Conservation (phyloP, 2,329 filamentous ascomycete genomes). For the Fusarium multiceps region DNA sequence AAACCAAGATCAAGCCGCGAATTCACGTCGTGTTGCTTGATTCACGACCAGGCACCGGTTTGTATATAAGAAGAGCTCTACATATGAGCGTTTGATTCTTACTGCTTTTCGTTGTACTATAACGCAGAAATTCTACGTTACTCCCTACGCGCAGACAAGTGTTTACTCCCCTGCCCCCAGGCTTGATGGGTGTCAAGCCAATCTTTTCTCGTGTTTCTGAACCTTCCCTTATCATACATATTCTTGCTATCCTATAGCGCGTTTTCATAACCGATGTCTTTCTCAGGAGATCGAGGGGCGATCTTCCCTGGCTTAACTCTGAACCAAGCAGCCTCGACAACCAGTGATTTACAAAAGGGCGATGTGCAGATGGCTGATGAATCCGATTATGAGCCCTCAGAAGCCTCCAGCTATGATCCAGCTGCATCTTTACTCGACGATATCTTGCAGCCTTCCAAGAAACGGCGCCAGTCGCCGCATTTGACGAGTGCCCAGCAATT, state of each 20-base stretch:
- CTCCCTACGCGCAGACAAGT: constrained; percentile 43
- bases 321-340: constrained; percentile 15
- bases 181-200: constrained; percentile 27
- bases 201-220: constrained; percentile 9
- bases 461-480: constrained; percentile 38
- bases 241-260: constrained; percentile 5
- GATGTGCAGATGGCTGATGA: constrained; percentile 27
- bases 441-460: constrained; percentile 18
- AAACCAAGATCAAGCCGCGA: neutral
- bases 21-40: constrained; percentile 1
- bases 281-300: constrained; percentile 5
- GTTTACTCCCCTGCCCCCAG: constrained; percentile 29
- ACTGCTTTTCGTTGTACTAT: constrained; percentile 5
- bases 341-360: constrained; percentile 9
- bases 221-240: neutral
- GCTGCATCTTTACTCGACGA: constrained; percentile 19
- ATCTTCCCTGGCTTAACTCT: constrained; percentile 18
- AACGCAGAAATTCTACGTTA: constrained; percentile 13
- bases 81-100: neutral
- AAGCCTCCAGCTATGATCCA: constrained; percentile 29
- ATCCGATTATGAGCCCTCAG: constrained; percentile 20
- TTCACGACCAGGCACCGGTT: neutral
- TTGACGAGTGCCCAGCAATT: constrained; percentile 18
- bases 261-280: constrained; percentile 27
- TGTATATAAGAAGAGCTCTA: constrained; percentile 3